Evolutionary conservation across 352 stramenopile species (phyloP), one percentile per base, ranked within the genome.

Genomic region (Pythium rishiriense): DNA sequence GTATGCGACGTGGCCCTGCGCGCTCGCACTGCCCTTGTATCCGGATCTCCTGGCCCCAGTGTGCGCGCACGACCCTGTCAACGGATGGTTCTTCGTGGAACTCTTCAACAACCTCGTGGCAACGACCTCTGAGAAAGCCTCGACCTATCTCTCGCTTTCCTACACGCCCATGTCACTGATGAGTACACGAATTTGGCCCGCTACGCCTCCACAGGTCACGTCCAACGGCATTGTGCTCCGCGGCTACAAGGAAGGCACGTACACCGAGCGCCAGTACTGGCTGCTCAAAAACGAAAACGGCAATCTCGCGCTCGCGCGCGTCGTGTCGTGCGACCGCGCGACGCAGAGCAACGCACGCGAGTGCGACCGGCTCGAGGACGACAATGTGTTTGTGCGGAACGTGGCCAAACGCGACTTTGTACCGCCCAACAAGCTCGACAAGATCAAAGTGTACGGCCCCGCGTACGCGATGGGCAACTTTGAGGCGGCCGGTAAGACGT

Each of bases 21-120:
- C 47, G 9, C 11, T 60, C 10, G 55, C 31, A 7, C 35, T 61
- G 11, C 31, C 64, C 5, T 14, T 37, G n/a, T 46, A 60, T 24
- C 46, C 62, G 7, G 52, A 37, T 8, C 22, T 62, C 8, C 43
- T 66, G 6, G 12, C 54, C 10, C 41, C 37, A 11, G 56, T 70
- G 26, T 69, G 62, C 19, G 21, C 24, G 9, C 17, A 55, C 33
- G 37, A 51, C 19, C 26, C 41, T 3, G 39, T 50, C 22, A 28
- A 48, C 26, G 41, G 29, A 19, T 70, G 64, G 64, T 62, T 70
- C 26, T 29, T 29, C 1, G 41, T 70, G 26, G 21, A 70, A 33
- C 51, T 70, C 43, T 70, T 55, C 43, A 65, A 70, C 50, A 70
- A 70, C 31, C 55, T 59, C 28, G 64, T 70, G 43, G 64, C 64